These are phyloP conservation scores for Aspergillus olivimuriae DNA, from an alignment of 495 filamentous ascomycete genomes.

Conservation along the genomic window DNA sequence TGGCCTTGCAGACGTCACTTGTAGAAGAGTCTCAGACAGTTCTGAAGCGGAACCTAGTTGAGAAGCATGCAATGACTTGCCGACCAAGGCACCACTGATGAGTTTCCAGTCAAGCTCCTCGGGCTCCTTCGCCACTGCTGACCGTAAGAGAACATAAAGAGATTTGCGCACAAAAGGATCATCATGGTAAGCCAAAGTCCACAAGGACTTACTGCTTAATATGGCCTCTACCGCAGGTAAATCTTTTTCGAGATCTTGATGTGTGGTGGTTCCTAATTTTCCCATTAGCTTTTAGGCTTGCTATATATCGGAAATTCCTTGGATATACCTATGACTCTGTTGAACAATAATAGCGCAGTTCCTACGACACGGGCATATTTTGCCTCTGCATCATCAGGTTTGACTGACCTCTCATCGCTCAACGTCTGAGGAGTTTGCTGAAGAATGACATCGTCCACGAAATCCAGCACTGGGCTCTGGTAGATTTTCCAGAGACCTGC, in stretches of 20 bases:
- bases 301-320: not conserved
- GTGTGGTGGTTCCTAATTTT: constrained; percentile 33
- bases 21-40: constrained; percentile 54
- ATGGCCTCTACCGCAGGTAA: constrained; percentile 45
- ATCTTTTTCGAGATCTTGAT: constrained; percentile 47
- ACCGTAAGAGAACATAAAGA: constrained; percentile 60
- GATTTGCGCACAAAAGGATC: constrained; percentile 69
- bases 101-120: constrained; percentile 54
- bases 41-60: constrained; percentile 71
- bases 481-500: constrained; percentile 69
- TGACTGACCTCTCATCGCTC: constrained; percentile 80
- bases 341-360: constrained; percentile 43
- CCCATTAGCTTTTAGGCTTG: constrained; percentile 5
- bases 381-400: constrained; percentile 71
- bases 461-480: constrained; percentile 68
- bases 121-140: constrained; percentile 50
- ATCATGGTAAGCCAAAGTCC: constrained; percentile 61
- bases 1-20: constrained; percentile 56
- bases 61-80: constrained; percentile 57
- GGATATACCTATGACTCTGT: constrained; percentile 39
- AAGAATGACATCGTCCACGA: constrained; percentile 65
- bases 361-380: constrained; percentile 80
- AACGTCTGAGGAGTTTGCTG: constrained; percentile 73
- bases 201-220: constrained; percentile 61
- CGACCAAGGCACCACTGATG: constrained; percentile 60